Base-by-base conservation (phyloP, 75 land plant species). In the Sequoiadendron giganteum region DNA sequence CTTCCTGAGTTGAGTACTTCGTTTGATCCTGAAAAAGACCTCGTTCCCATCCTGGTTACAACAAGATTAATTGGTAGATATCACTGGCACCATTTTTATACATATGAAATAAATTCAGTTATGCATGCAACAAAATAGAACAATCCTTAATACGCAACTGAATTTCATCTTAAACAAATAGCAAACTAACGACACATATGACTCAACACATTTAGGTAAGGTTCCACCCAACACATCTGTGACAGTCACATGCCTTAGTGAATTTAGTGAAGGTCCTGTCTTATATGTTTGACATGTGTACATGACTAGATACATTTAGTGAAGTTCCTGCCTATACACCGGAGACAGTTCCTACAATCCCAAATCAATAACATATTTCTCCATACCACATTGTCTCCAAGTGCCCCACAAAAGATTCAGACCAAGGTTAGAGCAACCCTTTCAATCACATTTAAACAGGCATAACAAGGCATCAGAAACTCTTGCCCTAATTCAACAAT, bases 11-110 rank as follows among this genome's bases (percentile, higher is more conserved):
- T 95, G 96, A 13, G 99, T 95, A 85, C 90, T 92, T 54, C 96
- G 90, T 88, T 96, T 96, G 84, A 97, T 97, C 92, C 98, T 93
- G 91, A 97, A 97, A 86, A 97, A 96, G 5, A 97, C 98, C 86
- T 97, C 99, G 83, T 94, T 96, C 14, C 99, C 99, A 96, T 97
- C 99, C 99, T 97, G 86, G 18, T 36, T 34, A 48, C 32, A 19
- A 47, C 15, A 81, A 81, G 25, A 3, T 47, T 4, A 13, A 28
- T 42, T 28, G 84, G 4, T 45, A 45, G 47, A 47, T 45, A 28
- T 82, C 52, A 47, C 38, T 34, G 3, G 16, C 34, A 16, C 38
- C 77, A 30, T 75, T 75, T 11, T 32, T 1, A 10, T 32, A 16
- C 38, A 75, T 34, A 75, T 75, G 4, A 3, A 34, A 75, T 39